Evolutionary conservation across 108 stramenopile genomes (phyloP).

Genomic region (Schizochytrium sp.): DNA sequence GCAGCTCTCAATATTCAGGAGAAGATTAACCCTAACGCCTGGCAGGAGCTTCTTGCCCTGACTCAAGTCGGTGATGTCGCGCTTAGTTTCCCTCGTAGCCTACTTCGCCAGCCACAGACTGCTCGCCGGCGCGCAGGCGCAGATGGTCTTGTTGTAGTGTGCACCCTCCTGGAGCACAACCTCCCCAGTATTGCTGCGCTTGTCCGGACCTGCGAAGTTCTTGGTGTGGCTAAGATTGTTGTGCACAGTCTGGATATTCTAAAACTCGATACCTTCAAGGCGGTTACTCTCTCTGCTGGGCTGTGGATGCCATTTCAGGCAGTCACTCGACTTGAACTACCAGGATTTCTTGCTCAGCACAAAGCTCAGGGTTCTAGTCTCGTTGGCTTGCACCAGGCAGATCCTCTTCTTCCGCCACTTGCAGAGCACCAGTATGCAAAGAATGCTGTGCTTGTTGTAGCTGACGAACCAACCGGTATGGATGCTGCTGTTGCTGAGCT

Average conservation of each 20-base stretch:
- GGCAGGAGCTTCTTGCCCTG: constrained; percentile 1
- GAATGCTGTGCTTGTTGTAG: not conserved
- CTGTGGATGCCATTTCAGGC: constrained; percentile 33
- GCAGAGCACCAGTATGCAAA: not conserved
- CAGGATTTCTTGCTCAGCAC: constrained; percentile 1
- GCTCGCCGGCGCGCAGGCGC: constrained; percentile 14
- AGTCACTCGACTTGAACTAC: constrained; percentile 13
- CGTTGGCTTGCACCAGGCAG: constrained; percentile 38
- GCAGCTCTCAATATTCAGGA: constrained; percentile 34
- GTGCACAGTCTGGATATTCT: constrained; percentile 20
- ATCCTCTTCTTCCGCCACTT: not conserved
- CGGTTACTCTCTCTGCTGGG: constrained; percentile 21
- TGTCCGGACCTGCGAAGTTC: constrained; percentile 26
- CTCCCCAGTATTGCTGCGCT: constrained; percentile 47
- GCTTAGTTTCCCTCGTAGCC: not conserved
- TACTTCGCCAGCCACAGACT: not conserved
- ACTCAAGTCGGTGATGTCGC: not conserved
- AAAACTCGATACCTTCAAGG: constrained; percentile 39
- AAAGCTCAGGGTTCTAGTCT: not conserved
- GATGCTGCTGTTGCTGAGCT: constrained; percentile 16
- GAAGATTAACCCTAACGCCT: constrained; percentile 35
- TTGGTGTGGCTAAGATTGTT: not conserved
- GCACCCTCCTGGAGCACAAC: not conserved
- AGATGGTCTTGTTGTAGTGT: constrained; percentile 6
- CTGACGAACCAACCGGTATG: constrained; percentile 15